These are phyloP conservation scores for Linnemannia schmuckeri DNA, from an alignment of 192 early-diverging fungal genomes.

Conservation along the genomic window DNA sequence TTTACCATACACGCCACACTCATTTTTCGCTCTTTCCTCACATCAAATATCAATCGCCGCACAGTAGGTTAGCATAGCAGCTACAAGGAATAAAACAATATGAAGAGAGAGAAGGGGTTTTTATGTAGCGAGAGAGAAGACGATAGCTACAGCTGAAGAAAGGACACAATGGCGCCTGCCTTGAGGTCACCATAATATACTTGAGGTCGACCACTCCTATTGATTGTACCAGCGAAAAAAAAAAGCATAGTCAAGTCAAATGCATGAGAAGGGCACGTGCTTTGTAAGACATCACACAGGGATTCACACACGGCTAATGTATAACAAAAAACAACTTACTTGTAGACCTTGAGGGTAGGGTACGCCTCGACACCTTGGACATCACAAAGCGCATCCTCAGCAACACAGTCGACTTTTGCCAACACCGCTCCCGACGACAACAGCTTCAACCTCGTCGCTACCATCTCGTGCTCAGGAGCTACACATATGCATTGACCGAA, in stretches of 20 bases:
- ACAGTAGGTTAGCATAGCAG: too few relatives aligned
- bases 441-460: not conserved
- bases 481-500: not conserved
- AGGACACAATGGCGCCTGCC: not conserved
- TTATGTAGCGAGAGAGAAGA: too few relatives aligned
- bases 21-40: too few relatives aligned
- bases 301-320: not conserved
- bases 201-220: not conserved
- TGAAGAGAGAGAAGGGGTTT: too few relatives aligned
- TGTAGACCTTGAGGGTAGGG: not conserved
- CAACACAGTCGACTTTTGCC: not conserved
- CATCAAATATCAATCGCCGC: too few relatives aligned
- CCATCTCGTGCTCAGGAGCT: not conserved
- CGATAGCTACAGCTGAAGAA: not conserved
- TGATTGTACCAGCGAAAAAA: not conserved
- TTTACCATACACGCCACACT: too few relatives aligned
- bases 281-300: not conserved
- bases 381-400: not conserved
- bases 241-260: not conserved
- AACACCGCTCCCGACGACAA: not conserved
- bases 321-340: not conserved
- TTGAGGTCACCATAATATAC: not conserved
- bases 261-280: not conserved
- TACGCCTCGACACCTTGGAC: not conserved
- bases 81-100: too few relatives aligned